Evolutionary conservation across 129 eudicot species (phyloP).

Genomic region (Calendula officinalis): DNA sequence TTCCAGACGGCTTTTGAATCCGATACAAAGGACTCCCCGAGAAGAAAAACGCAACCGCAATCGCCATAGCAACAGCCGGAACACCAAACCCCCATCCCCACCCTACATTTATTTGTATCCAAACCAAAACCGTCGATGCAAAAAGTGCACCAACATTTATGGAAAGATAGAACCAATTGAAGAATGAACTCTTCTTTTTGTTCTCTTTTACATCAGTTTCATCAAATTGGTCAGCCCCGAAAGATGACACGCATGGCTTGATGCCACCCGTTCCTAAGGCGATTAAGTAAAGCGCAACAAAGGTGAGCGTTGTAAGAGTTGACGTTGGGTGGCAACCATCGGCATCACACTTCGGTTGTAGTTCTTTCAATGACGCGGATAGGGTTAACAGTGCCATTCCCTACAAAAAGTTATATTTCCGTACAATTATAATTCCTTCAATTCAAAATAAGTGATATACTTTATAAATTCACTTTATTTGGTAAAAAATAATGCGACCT

Average conservation of each 20-base stretch:
- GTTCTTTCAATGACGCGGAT: conserved; percentile 54
- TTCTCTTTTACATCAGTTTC: conserved; percentile 60
- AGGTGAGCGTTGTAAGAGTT: conserved; percentile 40
- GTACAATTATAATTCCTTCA: too few species aligned
- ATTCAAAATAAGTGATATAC: too few species aligned
- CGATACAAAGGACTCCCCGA: conserved; percentile 61
- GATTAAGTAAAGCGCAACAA: conserved; percentile 59
- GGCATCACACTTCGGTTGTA: conserved; percentile 46
- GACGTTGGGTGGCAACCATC: conserved; percentile 53
- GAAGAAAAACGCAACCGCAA: conserved; percentile 69
- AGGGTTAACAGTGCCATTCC: conserved; percentile 76
- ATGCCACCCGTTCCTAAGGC: conserved; percentile 94
- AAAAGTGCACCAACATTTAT: conserved; percentile 81
- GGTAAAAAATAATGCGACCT: neutral
- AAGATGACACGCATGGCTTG: conserved; percentile 94
- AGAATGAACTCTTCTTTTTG: conserved; percentile 72
- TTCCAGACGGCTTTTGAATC: conserved; percentile 74
- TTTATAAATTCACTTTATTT: too few species aligned
- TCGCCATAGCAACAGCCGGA: conserved; percentile 83
- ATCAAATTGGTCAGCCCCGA: conserved; percentile 93
- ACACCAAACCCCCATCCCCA: conserved; percentile 94
- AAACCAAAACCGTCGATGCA: conserved; percentile 68
- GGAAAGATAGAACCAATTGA: conserved; percentile 86
- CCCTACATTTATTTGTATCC: conserved; percentile 80
- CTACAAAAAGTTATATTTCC: conserved; percentile 32